Percentiles rank a stretch among this genome's conserved stretches.
These are phyloP conservation scores for Trametes hirsuta DNA, from an alignment of 1,284 basidiomycete genomes.

Conservation along the genomic window DNA sequence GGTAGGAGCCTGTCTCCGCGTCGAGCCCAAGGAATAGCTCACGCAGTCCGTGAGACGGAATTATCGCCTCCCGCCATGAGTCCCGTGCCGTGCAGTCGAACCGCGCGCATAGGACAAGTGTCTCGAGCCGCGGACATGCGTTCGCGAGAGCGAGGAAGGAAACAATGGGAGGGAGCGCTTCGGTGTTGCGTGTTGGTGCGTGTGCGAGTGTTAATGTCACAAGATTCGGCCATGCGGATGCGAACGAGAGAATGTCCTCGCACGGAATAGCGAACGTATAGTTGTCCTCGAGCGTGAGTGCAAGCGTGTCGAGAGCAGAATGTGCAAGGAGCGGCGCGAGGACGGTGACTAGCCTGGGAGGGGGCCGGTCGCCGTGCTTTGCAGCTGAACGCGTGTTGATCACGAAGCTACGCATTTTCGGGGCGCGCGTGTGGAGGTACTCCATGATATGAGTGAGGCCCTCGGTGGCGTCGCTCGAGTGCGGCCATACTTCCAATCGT, in stretches of 20 bases:
- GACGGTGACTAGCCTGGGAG: conserved; percentile 3
- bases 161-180: background rate
- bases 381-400: conserved; percentile 3
- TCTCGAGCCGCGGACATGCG: conserved; percentile 2
- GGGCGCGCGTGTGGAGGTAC: background rate
- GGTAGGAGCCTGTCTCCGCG: conserved; percentile 7
- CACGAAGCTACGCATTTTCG: background rate
- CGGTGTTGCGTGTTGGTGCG: background rate
- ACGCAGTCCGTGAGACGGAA: conserved; percentile 1
- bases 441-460: background rate
- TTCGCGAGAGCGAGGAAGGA: background rate
- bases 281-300: conserved; percentile 3
- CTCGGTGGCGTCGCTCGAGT: conserved; percentile 10
- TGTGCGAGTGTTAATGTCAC: conserved; percentile 1
- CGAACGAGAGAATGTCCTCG: conserved; percentile 3
- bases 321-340: background rate
- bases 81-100: conserved; percentile 3
- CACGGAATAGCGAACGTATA: conserved; percentile 7
- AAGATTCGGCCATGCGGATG: conserved; percentile 2
- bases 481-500: conserved; percentile 10
- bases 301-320: background rate
- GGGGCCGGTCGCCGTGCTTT: conserved; percentile 5
- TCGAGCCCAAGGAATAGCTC: conserved; percentile 5
- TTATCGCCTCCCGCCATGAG: background rate
- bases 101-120: conserved; percentile 8